These are phyloP conservation scores for Aspergillus panamensis DNA, from an alignment of 495 filamentous ascomycete species.

Conservation along the genomic window DNA sequence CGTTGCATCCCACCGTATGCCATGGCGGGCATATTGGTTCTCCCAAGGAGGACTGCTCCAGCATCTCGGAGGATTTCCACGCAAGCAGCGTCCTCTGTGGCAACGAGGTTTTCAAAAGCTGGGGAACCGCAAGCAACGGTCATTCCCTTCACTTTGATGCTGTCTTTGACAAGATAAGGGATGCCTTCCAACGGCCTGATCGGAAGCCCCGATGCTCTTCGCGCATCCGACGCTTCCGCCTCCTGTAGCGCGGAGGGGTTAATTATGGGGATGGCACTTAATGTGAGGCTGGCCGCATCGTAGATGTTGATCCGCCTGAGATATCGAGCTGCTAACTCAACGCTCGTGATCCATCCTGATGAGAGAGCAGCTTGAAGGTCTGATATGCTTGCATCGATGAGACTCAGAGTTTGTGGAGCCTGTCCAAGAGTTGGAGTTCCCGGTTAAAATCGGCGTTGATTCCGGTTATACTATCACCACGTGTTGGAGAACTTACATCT, in stretches of 20 bases:
- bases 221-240: constrained; percentile 32
- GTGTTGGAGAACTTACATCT: constrained; percentile 3
- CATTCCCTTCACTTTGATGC: constrained; percentile 66
- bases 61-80: constrained; percentile 49
- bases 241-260: constrained; percentile 31
- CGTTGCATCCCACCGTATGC: constrained; percentile 42
- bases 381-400: constrained; percentile 18
- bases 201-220: constrained; percentile 26
- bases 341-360: constrained; percentile 36
- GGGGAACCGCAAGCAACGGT: constrained; percentile 51
- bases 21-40: constrained; percentile 43
- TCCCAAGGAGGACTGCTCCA: constrained; percentile 63
- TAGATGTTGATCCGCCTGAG: constrained; percentile 41
- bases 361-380: constrained; percentile 17
- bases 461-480: not conserved
- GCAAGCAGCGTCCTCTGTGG: constrained; percentile 62
- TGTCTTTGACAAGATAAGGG: constrained; percentile 69
- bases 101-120: constrained; percentile 57
- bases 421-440: not conserved
- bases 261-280: constrained; percentile 33
- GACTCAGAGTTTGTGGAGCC: constrained; percentile 1
- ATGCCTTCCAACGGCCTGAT: constrained; percentile 63
- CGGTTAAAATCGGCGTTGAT: constrained; percentile 2
- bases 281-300: constrained; percentile 31
- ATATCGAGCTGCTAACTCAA: constrained; percentile 48